These are phyloP conservation scores for Populus ilicifolia DNA, from an alignment of 345 rosid genomes.

Conservation along the genomic window DNA sequence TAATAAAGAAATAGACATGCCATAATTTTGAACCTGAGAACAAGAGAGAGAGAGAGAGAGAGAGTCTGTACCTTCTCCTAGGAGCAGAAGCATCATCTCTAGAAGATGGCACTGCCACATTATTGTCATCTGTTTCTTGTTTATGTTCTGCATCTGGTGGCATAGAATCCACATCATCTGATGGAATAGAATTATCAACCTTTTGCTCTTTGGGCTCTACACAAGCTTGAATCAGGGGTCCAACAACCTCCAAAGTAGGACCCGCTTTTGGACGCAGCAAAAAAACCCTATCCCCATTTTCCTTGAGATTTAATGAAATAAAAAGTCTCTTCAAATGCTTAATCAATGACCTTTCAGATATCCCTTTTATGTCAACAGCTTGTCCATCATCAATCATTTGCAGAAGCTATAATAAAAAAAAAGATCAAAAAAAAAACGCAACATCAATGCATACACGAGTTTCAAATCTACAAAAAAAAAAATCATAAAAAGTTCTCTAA, in stretches of 20 bases:
- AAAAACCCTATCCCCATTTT: conserved; percentile 67
- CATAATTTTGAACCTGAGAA: neutral
- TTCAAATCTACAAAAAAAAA: neutral
- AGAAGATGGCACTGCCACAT: conserved; percentile 20
- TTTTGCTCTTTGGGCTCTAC: conserved; percentile 34
- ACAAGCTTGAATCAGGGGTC: conserved; percentile 46
- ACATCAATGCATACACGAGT: neutral
- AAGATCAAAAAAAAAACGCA: neutral
- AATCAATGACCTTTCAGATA: conserved; percentile 56
- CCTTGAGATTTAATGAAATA: conserved; percentile 55
- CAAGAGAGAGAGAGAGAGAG: neutral
- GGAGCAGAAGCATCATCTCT: conserved; percentile 50
- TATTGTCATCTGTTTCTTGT: conserved; percentile 29
- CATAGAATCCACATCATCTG: conserved; percentile 26
- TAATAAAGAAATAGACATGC: neutral
- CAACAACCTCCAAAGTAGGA: conserved; percentile 60
- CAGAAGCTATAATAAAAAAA: conserved; percentile 48
- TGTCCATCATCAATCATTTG: conserved; percentile 89
- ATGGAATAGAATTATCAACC: conserved; percentile 20
- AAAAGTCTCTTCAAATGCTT: conserved; percentile 71
- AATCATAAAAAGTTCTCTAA: neutral
- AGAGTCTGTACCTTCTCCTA: conserved; percentile 49
- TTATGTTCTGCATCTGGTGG: conserved; percentile 16
- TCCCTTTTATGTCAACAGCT: conserved; percentile 86
- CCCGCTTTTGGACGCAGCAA: conserved; percentile 39